Conservation (phyloP, 2,329 filamentous ascomycete genomes). For the Immersiporthe knoxdaviesiana region DNA sequence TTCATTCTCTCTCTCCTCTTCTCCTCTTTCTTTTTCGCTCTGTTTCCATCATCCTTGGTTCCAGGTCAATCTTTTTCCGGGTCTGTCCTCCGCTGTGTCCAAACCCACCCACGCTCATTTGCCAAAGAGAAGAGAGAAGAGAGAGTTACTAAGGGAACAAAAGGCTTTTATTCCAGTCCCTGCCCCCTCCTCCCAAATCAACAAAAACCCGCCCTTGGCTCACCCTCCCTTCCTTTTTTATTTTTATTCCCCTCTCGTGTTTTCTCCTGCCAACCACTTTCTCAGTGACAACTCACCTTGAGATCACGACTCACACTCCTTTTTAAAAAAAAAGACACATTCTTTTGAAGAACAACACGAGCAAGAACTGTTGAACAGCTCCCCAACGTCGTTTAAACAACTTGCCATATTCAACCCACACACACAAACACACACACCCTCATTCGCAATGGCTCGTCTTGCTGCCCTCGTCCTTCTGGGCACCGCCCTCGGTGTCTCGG, state of each 20-base stretch:
- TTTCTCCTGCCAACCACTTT: conserved; percentile 2
- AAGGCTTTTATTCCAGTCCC: neutral
- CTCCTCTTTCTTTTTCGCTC: conserved; percentile 30
- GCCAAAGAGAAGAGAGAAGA: neutral
- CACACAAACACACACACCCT: too few relatives aligned
- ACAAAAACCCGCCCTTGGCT: neutral
- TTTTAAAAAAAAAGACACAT: conserved; percentile 7
- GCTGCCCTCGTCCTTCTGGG: conserved; percentile 38
- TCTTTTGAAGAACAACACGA: neutral
- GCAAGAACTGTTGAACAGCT: conserved; percentile 10
- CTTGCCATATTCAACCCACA: too few relatives aligned
- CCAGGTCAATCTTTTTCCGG: conserved; percentile 8
- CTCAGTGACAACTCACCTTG: conserved; percentile 5
- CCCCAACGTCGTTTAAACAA: too few relatives aligned
- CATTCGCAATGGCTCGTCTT: conserved; percentile 32
- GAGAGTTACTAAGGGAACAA: neutral
- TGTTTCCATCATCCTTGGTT: conserved; percentile 15
- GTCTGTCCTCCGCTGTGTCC: conserved; percentile 14
- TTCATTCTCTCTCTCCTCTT: conserved; percentile 22
- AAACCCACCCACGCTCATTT: conserved; percentile 21
- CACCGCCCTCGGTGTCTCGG: conserved; percentile 37
- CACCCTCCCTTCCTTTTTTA: neutral
- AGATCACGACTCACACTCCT: conserved; percentile 27
- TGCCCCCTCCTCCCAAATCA: neutral
- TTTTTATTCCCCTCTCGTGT: too few relatives aligned